phyloP scores from a whole-genome alignment of 2,329 filamentous ascomycete genomes.

The Bisporella sp. region DNA sequence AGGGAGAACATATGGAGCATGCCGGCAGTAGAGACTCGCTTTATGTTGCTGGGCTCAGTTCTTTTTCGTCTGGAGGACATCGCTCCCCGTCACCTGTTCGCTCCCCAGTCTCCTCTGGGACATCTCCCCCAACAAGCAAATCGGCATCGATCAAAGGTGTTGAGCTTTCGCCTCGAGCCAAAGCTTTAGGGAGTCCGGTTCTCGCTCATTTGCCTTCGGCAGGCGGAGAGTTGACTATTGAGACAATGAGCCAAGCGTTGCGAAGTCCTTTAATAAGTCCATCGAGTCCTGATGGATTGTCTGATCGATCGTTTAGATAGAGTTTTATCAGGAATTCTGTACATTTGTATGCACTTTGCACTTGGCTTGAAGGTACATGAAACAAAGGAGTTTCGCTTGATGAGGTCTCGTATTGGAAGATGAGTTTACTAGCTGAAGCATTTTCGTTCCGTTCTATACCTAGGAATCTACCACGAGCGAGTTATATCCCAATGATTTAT shows the following conservation, averaged over 20 bases:
- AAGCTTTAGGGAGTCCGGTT: constrained; percentile 56
- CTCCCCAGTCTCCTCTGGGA: constrained; percentile 69
- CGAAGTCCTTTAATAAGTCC: constrained; percentile 57
- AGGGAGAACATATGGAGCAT: constrained; percentile 66
- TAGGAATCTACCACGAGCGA: no score
- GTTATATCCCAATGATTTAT: no score
- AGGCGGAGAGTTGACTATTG: constrained; percentile 72
- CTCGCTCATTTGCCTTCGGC: constrained; percentile 45
- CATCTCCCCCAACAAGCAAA: constrained; percentile 71
- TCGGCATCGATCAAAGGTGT: constrained; percentile 66
- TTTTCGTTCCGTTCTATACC: no score
- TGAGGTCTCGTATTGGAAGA: no score
- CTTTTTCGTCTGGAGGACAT: constrained; percentile 46
- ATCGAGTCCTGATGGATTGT: constrained; percentile 33
- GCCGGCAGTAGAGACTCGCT: constrained; percentile 61
- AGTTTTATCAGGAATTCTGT: background rate
- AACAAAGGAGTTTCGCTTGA: no score
- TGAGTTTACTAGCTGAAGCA: no score
- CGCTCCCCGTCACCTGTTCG: constrained; percentile 75
- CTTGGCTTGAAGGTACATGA: no score
- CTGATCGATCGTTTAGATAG: constrained; percentile 22
- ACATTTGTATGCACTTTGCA: no score
- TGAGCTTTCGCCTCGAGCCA: constrained; percentile 58
- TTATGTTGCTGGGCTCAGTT: constrained; percentile 61
- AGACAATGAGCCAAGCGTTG: constrained; percentile 89